Evolutionary conservation across 2,329 filamentous ascomycete species (phyloP), one percentile per base, ranked within the genome.

Genomic region (Neopestalotiopsis clavispora): DNA sequence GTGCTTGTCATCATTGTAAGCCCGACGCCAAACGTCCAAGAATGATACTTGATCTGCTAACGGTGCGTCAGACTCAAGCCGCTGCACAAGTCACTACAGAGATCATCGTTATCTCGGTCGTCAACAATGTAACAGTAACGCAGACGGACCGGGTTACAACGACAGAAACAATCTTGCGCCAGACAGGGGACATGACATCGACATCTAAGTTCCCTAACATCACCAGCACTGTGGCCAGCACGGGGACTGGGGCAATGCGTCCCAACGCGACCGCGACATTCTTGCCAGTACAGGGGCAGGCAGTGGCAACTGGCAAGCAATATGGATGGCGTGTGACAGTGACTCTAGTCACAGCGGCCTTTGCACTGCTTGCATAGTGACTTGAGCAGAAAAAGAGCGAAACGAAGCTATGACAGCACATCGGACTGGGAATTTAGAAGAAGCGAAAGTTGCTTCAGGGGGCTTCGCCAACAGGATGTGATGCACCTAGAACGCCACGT

Each of bases 71-170:
- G 61, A 10, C 34, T 49, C 61, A 64, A 64, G 45, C 61, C n/a
- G 49, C 38, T 28, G 40, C 61, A 17, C 20, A 40, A 23, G 28
- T 64, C 38, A 45, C 61, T 9, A 64, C 61, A 28, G 61, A 64
- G 17, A 14, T 52, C 10, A 64, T 64, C 23, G 40, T 64, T 23
- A 49, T 64, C 4, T 64, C 61, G 4, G 12, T 64, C n/a, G 20
- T 64, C 38, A 64, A 64, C 45, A 64, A 64, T 49, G 40, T 52
- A 4, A 64, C 61, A 4, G 61, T 64, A 6, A 64, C 61, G 5
- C 38, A 28, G 40, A 64, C 61, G 40, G 38, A 52, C 20, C 40
- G n/a, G 61, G n/a, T 64, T 12, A 64, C 61, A 49, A 49, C 61
- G 2, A 64, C 61, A 20, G 7, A 45, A 20, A 49, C 40, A 13